Percentiles rank a stretch among this genome's conserved stretches.
phyloP scores from a whole-genome alignment of 2,329 filamentous ascomycete genomes.

The Dactylonectria estremocensis region DNA sequence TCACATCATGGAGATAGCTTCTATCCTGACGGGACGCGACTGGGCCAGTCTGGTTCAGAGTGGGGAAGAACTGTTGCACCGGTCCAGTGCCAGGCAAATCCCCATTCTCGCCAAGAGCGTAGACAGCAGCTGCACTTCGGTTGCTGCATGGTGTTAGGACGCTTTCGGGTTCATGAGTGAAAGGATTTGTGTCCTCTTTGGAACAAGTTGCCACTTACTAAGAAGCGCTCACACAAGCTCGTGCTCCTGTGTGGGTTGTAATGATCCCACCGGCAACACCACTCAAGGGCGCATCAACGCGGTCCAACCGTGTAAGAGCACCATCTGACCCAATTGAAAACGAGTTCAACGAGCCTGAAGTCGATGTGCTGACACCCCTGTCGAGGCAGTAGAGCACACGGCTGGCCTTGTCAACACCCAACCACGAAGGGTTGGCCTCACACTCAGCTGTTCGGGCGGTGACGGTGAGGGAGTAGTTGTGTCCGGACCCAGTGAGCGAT shows the following conservation, averaged over 20 bases:
- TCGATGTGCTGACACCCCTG: constrained; percentile 25
- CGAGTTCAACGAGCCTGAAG: constrained; percentile 42
- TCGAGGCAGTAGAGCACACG: constrained; percentile 44
- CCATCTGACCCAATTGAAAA: constrained; percentile 35
- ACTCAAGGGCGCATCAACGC: constrained; percentile 30
- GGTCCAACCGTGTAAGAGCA: constrained; percentile 27
- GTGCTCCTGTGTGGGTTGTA: constrained; percentile 28
- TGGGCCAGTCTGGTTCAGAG: constrained; percentile 37
- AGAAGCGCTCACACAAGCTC: constrained; percentile 41
- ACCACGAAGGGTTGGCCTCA: constrained; percentile 37
- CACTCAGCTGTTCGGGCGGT: constrained; percentile 33
- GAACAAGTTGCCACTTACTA: constrained; percentile 36
- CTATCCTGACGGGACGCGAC: constrained; percentile 40
- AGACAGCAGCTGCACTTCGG: constrained; percentile 34
- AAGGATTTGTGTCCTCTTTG: neutral
- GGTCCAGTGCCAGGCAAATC: constrained; percentile 34
- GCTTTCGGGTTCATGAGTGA: too few relatives aligned
- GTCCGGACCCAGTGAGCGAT: constrained; percentile 15
- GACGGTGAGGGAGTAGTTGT: constrained; percentile 26
- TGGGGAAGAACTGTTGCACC: constrained; percentile 39
- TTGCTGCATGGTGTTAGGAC: constrained; percentile 27
- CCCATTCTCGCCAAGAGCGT: constrained; percentile 35
- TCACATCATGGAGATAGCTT: constrained; percentile 45
- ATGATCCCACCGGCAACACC: constrained; percentile 42
- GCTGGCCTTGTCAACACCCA: constrained; percentile 34